A percentile compares a stretch with the other conserved stretches of the same genome.
Conservation (phyloP, 139 green algal genomes). For the Chlorella sp. region DNA sequence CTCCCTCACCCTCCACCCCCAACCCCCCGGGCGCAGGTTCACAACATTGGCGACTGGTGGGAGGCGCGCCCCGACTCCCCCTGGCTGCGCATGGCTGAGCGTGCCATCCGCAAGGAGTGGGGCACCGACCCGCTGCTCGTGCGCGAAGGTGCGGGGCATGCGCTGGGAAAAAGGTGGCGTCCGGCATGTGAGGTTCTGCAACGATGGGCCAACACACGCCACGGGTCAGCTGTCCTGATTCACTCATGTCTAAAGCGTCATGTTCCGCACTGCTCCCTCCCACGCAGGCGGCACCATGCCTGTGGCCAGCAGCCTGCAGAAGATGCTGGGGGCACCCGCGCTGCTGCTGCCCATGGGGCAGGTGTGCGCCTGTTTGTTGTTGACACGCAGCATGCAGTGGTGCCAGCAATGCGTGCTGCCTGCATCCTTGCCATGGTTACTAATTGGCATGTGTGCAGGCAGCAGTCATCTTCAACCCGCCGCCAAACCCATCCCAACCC, state of each 20-base stretch:
- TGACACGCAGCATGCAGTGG: background rate
- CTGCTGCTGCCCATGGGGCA: constrained; percentile 91
- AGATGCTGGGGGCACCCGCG: constrained; percentile 83
- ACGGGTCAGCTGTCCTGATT: too few relatives aligned
- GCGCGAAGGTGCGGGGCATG: constrained; percentile 61
- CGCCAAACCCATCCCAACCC: too few relatives aligned
- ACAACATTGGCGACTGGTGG: constrained; percentile 91
- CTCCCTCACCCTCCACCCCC: background rate
- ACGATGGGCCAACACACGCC: background rate
- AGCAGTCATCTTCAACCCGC: background rate
- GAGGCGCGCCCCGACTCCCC: constrained; percentile 73
- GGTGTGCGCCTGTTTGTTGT: background rate
- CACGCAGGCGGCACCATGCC: constrained; percentile 87
- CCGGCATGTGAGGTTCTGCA: background rate
- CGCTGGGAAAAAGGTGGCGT: background rate
- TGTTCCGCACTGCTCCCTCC: too few relatives aligned
- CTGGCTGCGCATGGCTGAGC: constrained; percentile 80
- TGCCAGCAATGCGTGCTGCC: background rate
- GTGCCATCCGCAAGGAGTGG: constrained; percentile 81
- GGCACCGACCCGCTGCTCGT: constrained; percentile 80
- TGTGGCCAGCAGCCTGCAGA: constrained; percentile 89
- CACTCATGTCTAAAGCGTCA: too few relatives aligned
- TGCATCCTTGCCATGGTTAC: background rate
- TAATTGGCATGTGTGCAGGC: background rate
- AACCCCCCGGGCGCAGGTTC: constrained; percentile 47